These are phyloP conservation scores for Chlorella sp. DNA, from an alignment of 139 green algal species.

Conservation along the genomic window DNA sequence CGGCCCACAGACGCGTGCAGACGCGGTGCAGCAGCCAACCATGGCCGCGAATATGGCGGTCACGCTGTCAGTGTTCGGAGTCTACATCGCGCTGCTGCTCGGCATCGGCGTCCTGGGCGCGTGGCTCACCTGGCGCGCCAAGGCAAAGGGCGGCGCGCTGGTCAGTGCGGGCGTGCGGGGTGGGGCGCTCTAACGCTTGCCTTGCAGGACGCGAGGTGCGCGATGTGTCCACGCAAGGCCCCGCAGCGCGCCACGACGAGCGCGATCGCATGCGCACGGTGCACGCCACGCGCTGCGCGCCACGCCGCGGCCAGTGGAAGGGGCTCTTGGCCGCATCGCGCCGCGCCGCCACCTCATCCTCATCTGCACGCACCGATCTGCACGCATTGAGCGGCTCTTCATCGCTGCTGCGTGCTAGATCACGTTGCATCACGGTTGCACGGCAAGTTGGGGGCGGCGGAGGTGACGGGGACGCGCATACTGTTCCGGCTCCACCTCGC, in stretches of 20 bases:
- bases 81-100: constrained; percentile 26
- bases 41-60: background rate
- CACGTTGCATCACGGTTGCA: background rate
- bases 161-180: too few relatives aligned
- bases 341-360: background rate
- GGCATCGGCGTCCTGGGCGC: constrained; percentile 21
- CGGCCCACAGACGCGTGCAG: background rate
- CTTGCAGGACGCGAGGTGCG: too few relatives aligned
- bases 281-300: too few relatives aligned
- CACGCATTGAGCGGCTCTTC: background rate
- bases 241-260: too few relatives aligned
- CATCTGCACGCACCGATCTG: background rate
- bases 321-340: too few relatives aligned
- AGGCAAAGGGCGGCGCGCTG: too few relatives aligned
- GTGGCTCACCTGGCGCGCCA: constrained; percentile 5
- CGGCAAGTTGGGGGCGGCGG: too few relatives aligned
- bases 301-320: too few relatives aligned
- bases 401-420: background rate
- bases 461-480: too few relatives aligned
- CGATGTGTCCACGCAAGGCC: too few relatives aligned
- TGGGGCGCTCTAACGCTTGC: too few relatives aligned
- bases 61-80: constrained; percentile 13
- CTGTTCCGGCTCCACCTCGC: background rate
- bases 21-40: background rate
- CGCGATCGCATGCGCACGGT: too few relatives aligned